These are phyloP conservation scores for Aspergillus luchuensis DNA, from an alignment of 2,329 filamentous ascomycete species.

Conservation along the genomic window DNA sequence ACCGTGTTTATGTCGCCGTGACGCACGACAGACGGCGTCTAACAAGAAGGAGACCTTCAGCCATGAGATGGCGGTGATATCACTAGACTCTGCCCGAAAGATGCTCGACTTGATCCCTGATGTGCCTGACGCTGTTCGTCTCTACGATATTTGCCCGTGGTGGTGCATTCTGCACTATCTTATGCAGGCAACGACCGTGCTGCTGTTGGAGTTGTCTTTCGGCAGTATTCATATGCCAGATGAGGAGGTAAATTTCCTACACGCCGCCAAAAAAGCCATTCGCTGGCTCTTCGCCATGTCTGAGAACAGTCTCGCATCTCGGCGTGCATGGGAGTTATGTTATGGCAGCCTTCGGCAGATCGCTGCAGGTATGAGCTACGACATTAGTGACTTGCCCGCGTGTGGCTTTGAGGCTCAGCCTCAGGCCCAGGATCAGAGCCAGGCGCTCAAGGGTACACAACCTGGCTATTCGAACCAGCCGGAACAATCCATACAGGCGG, in stretches of 20 bases:
- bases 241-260: conserved; percentile 40
- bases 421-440: background rate
- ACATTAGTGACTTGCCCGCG: conserved; percentile 38
- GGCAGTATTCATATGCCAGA: conserved; percentile 47
- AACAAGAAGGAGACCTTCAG: conserved; percentile 37
- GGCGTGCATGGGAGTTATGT: conserved; percentile 47
- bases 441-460: conserved; percentile 12
- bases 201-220: conserved; percentile 51
- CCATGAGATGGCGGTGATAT: conserved; percentile 41
- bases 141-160: conserved; percentile 47
- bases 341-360: conserved; percentile 39
- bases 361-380: conserved; percentile 37
- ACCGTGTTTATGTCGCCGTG: conserved; percentile 50
- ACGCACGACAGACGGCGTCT: conserved; percentile 33
- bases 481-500: background rate
- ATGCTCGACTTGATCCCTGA: conserved; percentile 48
- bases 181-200: conserved; percentile 47
- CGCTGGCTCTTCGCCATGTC: conserved; percentile 48
- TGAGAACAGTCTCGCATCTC: conserved; percentile 40
- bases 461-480: conserved; percentile 8
- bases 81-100: conserved; percentile 42
- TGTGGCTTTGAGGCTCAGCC: conserved; percentile 20
- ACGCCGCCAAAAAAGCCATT: conserved; percentile 44
- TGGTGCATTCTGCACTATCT: conserved; percentile 50
- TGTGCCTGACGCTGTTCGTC: conserved; percentile 41